Evolutionary conservation across 257 asterid species (phyloP).

Genomic region (Primulina tabacum): DNA sequence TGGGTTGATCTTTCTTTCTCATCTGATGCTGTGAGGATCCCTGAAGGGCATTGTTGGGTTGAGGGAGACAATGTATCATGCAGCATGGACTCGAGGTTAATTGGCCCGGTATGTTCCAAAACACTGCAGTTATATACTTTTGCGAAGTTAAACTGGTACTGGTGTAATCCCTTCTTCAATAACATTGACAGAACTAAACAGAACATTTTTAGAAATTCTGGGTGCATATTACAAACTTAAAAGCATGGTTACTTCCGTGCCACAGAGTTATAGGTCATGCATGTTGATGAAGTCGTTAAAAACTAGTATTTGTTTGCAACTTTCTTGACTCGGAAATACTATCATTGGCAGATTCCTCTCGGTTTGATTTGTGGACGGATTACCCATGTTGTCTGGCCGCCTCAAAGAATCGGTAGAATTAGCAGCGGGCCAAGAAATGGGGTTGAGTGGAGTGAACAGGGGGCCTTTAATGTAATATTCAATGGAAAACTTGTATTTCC

Average conservation of each 20-base stretch:
- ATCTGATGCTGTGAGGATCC: constrained; percentile 54
- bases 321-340: constrained; percentile 8
- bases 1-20: constrained; percentile 49
- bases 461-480: neutral
- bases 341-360: constrained; percentile 63
- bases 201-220: constrained; percentile 24
- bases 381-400: constrained; percentile 85
- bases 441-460: neutral
- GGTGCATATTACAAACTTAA: neutral
- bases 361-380: constrained; percentile 86
- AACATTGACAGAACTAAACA: neutral
- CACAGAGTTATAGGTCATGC: neutral
- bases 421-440: constrained; percentile 18
- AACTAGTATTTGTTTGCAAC: neutral
- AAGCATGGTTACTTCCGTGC: neutral
- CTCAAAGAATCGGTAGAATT: constrained; percentile 68
- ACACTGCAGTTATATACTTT: constrained; percentile 2
- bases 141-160: neutral
- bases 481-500: neutral
- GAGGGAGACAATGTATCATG: constrained; percentile 75
- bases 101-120: constrained; percentile 63
- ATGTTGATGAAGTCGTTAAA: neutral
- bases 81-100: constrained; percentile 76
- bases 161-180: neutral
- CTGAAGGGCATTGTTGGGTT: constrained; percentile 96